Conservation (phyloP, 179 eudicot genomes). For the Silene vulgaris region DNA sequence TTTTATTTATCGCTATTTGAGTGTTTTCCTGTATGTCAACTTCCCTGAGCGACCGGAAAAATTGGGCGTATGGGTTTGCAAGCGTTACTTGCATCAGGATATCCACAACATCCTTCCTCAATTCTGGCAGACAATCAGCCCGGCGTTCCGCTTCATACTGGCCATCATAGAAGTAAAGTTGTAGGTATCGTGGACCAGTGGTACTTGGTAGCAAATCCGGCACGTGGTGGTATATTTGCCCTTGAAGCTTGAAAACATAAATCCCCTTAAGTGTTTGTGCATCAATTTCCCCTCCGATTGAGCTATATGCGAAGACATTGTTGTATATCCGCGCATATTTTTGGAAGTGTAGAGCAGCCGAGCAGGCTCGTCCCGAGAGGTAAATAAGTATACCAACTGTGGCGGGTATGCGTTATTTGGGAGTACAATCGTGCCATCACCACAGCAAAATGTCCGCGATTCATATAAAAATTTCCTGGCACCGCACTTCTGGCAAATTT, state of each 20-base stretch:
- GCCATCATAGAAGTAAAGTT: constrained; percentile 12
- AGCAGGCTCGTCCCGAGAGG: background rate
- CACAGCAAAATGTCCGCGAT: background rate
- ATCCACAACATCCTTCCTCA: background rate
- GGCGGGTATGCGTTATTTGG: background rate
- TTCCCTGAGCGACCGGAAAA: background rate
- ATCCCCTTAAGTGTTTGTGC: background rate
- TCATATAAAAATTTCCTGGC: background rate
- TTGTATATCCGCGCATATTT: background rate
- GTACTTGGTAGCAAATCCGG: background rate
- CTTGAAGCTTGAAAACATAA: constrained; percentile 11
- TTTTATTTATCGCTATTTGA: background rate
- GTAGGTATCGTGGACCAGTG: background rate
- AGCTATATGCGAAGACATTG: too few species aligned
- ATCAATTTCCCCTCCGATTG: too few species aligned
- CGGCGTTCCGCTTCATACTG: background rate
- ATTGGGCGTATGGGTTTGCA: background rate
- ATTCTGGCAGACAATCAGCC: background rate
- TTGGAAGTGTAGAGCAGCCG: background rate
- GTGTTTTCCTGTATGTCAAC: background rate
- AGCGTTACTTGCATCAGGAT: background rate
- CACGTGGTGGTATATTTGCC: background rate
- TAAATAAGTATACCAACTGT: background rate
- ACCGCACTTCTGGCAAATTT: background rate
- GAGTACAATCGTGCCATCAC: background rate